Evolutionary conservation across 176 grass and related monocot species (phyloP), one percentile per base, ranked within the genome.

Genomic region (Aegilops bicornis): DNA sequence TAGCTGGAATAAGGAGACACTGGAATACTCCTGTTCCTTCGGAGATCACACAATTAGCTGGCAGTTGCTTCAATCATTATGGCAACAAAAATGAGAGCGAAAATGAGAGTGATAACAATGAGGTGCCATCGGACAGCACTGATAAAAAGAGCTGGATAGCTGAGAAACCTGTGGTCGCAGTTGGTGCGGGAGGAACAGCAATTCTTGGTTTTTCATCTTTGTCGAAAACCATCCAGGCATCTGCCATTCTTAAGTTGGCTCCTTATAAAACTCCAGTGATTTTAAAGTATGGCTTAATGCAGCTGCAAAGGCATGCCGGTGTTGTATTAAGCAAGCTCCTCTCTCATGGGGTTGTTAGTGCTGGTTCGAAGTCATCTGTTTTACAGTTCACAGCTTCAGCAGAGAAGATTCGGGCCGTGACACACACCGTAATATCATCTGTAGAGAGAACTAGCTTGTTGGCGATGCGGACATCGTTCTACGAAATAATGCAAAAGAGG

Each of bases 401-500:
- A 54, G 93, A 92, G 88, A 95, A 98, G 80, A 98, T 95, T 64
- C 89, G 91, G 78, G 84, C 84, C 0, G 84, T 98, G 75, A 86
- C 88, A 6, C 96, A 96, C 84, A 89, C 91, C 87, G 67, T 87
- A 79, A 91, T 98, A 88, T 76, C 93, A 69, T 94, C 96, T 54
- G 88, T 76, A 27, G 54, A 98, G 60, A 91, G 89, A 66, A 96
- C 96, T 64, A 94, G 90, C 78, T 71, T 98, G 35, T 79, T 96
- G 84, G 91, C 91, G 20, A 98, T 96, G 93, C 88, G 96, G 79
- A 98, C 93, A 10, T 89, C 96, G 33, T 98, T 90, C 82, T 88
- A 98, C 5, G 96, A 98, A 89, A 98, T 98, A 90, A 98, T 98
- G 96, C 90, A 95, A 54, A 95, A 88, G 79, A 90, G 93, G 39